Percentiles rank a stretch among this genome's conserved stretches.
Evolutionary conservation across 164 flowering plant species (phyloP).

Genomic region (Dillenia suffruticosa): DNA sequence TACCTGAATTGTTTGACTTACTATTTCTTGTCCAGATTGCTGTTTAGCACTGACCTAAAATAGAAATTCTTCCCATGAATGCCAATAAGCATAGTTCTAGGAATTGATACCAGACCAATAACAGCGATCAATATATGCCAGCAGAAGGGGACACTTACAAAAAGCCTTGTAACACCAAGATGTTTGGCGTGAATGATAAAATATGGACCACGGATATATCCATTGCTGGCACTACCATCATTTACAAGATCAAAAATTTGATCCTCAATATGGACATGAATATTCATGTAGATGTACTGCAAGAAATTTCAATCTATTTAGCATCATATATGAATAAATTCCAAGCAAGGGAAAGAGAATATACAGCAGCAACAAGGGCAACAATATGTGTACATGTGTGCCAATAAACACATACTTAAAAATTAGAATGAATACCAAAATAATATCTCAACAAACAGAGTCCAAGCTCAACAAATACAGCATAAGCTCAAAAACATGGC

Average conservation of each 20-base stretch:
- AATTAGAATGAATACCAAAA: no score
- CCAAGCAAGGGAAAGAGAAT: no score
- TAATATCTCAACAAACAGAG: no score
- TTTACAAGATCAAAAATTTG: slow-evolving; percentile 49
- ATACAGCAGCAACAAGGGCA: no score
- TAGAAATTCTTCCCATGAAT: slow-evolving; percentile 10
- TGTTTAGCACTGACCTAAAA: slow-evolving; percentile 68
- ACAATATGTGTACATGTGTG: no score
- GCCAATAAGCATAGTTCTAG: no score
- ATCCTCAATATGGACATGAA: slow-evolving; percentile 71
- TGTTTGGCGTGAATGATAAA: slow-evolving; percentile 48
- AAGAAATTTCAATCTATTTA: slow-evolving; percentile 1
- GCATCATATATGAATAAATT: no score
- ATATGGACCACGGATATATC: slow-evolving; percentile 27
- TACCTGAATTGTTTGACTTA: slow-evolving; percentile 59
- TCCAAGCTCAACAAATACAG: neutral
- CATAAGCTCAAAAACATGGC: slow-evolving; percentile 3
- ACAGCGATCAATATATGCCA: neutral
- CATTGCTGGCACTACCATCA: slow-evolving; percentile 19
- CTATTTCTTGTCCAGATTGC: slow-evolving; percentile 69
- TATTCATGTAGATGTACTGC: slow-evolving; percentile 76
- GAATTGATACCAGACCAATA: no score
- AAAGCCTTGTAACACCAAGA: slow-evolving; percentile 71
- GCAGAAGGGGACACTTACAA: slow-evolving; percentile 42
- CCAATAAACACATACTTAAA: no score